Evolutionary conservation across 768 basidiomycete species (phyloP), one percentile per base, ranked within the genome.

Genomic region (Mycena albidolilacea): DNA sequence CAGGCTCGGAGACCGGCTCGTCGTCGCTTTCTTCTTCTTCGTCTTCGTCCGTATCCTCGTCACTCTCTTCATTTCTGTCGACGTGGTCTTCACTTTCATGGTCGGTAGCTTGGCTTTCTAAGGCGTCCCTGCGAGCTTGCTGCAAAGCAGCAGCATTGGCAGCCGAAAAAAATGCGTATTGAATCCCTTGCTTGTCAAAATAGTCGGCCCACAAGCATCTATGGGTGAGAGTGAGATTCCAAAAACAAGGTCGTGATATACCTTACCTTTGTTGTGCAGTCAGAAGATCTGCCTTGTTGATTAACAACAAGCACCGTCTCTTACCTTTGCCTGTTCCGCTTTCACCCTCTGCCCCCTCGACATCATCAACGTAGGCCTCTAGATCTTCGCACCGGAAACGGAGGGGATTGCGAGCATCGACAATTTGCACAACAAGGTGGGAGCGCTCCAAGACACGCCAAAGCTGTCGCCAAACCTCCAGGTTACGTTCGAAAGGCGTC

Each of bases 381-480:
- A 99, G 83, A 82, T 98, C 97, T 73, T 96, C 94, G 63, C 97
- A 98, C 23, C 96, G 91, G 80, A 98, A 98, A 38, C 91, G 87
- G 10, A 98, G 86, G 1, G 98, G 97, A 84, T 98, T 98, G 48
- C 98, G 91, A 7, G 96, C 96, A 79, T 99, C 98, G 64, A 98
- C 95, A 63, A 99, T 97, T 82, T 99, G 96, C 2, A 99, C 94
- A 41, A 99, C 84, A 30, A 99, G 90, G 77, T 98, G 95, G 1
- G 97, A 98, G 23, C 97, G 90, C 83, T 99, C 98, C 10, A 98
- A 84, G 1, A 99, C 98, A 64, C 98, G 89, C 98, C 98, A 99
- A 9, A 99, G 88, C 79, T 99, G 98, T 54, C 98, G 87, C 97
- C 98, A 99, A 14, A 99, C 98, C 86, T 99, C 97, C 41, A 99